Base-by-base conservation (phyloP, 108 stramenopile genomes). In the Nitzschia putrida region DNA sequence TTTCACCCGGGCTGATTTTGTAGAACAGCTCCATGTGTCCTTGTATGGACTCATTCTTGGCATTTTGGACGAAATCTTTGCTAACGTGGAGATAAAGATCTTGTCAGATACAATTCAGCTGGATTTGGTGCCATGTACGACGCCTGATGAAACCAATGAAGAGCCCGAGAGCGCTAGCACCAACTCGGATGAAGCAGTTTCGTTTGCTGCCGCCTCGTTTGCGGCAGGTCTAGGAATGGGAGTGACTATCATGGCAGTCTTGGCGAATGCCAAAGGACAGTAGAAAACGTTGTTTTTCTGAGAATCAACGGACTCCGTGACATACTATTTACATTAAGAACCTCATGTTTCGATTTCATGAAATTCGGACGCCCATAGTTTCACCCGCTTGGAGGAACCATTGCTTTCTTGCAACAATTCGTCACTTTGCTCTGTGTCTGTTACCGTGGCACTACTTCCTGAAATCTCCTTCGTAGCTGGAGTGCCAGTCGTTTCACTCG, bases 1-100 rank as follows among this genome's bases (percentile, higher is more conserved):
- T 12, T 60, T 59, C 29, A 20, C 34, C 0, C 72, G 63, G 13
- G 23, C 40, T 39, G 52, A 68, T 25, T 64, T 79, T 41, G 44
- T 66, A 29, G 67, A 21, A 23, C 71, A 74, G 22, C 43, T 79
- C 14, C 69, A 79, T 57, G 61, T 42, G n/a, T 69, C 73, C 0
- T 64, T 79, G 73, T 79, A 79, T 58, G 68, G 61, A 2, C 50
- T 79, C 29, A 22, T 78, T 22, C 41, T 78, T 5, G 76, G 71
- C 12, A 72, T 78, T 45, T 21, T 66, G 34, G 76, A 78, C 39
- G 70, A 79, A 21, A 20, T 79, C 10, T 53, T 51, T 23, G 10
- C 43, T 26, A 64, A 65, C 0, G 24, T 55, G 0, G 44, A 64
- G 40, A 49, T 66, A 4, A 21, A 73, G 42, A 53, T 73, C 11